Evolutionary conservation across 2,329 filamentous ascomycete species (phyloP), one percentile per base, ranked within the genome.

Genomic region (Cordyceps militaris): DNA sequence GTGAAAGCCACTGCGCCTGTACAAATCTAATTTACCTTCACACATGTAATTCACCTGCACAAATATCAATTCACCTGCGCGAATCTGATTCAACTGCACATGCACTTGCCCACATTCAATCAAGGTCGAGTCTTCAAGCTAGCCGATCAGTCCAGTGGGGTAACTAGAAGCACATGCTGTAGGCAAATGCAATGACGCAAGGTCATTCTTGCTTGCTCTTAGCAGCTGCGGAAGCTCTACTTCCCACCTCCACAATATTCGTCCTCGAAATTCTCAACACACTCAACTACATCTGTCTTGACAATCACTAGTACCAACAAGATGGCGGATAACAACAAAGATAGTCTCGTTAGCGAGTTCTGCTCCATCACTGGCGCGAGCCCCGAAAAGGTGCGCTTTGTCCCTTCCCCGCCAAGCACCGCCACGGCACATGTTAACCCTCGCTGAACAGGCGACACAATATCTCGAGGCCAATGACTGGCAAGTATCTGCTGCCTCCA

Each of bases 391-490:
- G 69, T 71, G 57, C 34, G 9, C 5, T 24, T 11, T 11, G 23
- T 82, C 72, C 52, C 47, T 59, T 21, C 44, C 28, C 51, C 42
- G 26, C 47, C 42, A 34, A n/a, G n/a, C n/a, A 42, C 28, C 36
- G 21, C 23, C 1, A 30, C 19, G 7, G 13, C 54, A 38, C 26
- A 47, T 44, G 44, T 48, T 57, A 11, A 52, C 34, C 19, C 5
- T 32, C 26, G 30, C 8, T 6, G 24, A 32, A 14, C 61, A 91
- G 87, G 88, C 88, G 48, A 77, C 77, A 57, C 78, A 86, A 60
- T 88, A 88, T 63, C 82, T 93, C 8, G 75, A 77, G 23, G 79
- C 80, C 36, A 84, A 80, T 65, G 74, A 80, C 62, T 91, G 88
- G 86, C 80, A 91, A 65, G 73, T 89, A 44, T 76, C 80, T 62